Base-by-base conservation (phyloP, 2,329 filamentous ascomycete species). In the Aspergillus ruber region DNA sequence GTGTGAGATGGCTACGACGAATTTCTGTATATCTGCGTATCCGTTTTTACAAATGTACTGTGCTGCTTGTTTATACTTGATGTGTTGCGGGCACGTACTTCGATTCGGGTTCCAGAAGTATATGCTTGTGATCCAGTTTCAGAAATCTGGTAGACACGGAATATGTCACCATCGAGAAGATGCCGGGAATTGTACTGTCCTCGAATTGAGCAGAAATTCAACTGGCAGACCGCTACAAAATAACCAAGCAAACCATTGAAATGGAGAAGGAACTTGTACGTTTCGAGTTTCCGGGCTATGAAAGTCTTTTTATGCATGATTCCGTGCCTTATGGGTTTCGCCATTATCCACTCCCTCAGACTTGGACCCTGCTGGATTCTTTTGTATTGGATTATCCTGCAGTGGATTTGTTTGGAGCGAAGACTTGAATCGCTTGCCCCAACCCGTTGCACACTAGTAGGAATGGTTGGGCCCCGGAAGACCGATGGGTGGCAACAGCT, bases 151-250 rank as follows among this genome's bases (percentile, higher is more conserved):
- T 71, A n/a, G 66, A 66, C 1, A 61, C 57, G 3, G 67, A 71
- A 48, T 70, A 70, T 47, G 70, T 72, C 21, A 65, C 72, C 49
- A 69, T 71, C 61, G 63, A 70, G 55, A 64, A 68, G 48, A 59
- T 63, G 4, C 42, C 45, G 4, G 68, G 69, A 2, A 52, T 67
- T 48, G 46, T 54, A 17, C 53, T 70, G n/a, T 52, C 58, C 36
- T 41, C 62, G 47, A 55, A 29, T 47, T 66, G 61, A 64, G 59
- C 51, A 15, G 52, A 42, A 18, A 68, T 69, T 62, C 53, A 53
- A 45, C 46, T 51, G 2, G 17, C 51, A 35, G 47, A 58, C 7
- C 45, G 44, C 21, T 56, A 52, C 47, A 43, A 56, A 54, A 42
- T 59, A 12, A 55, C 60, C 33, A 46, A 55, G 32, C 50, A 58